Evolutionary conservation across 116 monocot species (phyloP).

Genomic region (Trichopus zeylanicus): DNA sequence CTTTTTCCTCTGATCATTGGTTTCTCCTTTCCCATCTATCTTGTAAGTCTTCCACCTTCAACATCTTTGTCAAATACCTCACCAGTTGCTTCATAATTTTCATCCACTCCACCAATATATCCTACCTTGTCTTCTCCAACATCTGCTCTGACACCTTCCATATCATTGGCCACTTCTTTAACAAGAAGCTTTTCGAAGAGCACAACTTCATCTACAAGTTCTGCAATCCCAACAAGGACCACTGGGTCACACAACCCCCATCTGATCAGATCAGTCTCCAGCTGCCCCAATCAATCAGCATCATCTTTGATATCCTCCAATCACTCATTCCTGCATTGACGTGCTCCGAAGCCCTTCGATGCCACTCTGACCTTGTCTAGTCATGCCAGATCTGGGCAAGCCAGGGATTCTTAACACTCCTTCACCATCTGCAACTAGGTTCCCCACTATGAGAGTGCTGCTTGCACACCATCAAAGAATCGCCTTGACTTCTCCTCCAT

Average conservation of each 20-base stretch:
- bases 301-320: too few relatives aligned
- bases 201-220: conserved; percentile 99
- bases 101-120: conserved; percentile 72
- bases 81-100: conserved; percentile 81
- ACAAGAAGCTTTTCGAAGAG: conserved; percentile 86
- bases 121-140: conserved; percentile 81
- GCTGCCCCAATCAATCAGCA: conserved; percentile 51
- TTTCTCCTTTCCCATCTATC: too few relatives aligned
- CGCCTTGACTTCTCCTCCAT: too few relatives aligned
- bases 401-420: too few relatives aligned
- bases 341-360: too few relatives aligned
- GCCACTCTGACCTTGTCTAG: too few relatives aligned
- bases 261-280: conserved; percentile 67
- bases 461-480: too few relatives aligned
- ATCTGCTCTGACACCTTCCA: conserved; percentile 90
- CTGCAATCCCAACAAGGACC: conserved; percentile 71
- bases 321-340: too few relatives aligned
- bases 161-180: conserved; percentile 88
- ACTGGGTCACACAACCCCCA: conserved; percentile 72
- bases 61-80: conserved; percentile 72
- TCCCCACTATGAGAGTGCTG: too few relatives aligned
- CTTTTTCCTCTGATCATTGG: too few relatives aligned
- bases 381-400: too few relatives aligned
- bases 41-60: conserved; percentile 31
- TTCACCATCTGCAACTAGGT: too few relatives aligned